Percentiles rank a stretch among this genome's conserved stretches.
Evolutionary conservation across 2,329 filamentous ascomycete genomes (phyloP).

Genomic region (Alternaria triticimaculans): DNA sequence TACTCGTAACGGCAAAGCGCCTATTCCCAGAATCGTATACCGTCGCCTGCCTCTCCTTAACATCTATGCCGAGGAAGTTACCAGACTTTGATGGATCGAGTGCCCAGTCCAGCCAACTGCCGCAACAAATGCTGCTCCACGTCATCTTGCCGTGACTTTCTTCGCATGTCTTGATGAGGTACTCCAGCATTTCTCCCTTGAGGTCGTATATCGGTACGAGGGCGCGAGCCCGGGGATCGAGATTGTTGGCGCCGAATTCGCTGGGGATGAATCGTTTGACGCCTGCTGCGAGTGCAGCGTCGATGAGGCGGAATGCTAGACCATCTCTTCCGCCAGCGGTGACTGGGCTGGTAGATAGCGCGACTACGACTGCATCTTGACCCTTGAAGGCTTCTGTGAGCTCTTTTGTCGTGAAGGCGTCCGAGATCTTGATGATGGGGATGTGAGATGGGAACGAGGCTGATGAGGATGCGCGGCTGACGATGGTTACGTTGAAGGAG

Average conservation of each 20-base stretch:
- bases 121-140: constrained; percentile 30
- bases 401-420: constrained; percentile 27
- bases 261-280: constrained; percentile 51
- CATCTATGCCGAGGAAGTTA: constrained; percentile 30
- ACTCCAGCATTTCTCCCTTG: constrained; percentile 47
- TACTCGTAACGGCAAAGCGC: constrained; percentile 26
- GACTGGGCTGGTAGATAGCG: constrained; percentile 34
- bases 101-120: constrained; percentile 34
- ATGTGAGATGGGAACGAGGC: constrained; percentile 31
- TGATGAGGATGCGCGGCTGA: constrained; percentile 37
- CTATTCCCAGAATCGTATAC: constrained; percentile 28
- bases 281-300: constrained; percentile 49
- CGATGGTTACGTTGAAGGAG: constrained; percentile 42
- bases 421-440: constrained; percentile 37
- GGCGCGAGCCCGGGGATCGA: constrained; percentile 33
- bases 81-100: constrained; percentile 24
- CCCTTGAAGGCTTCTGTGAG: constrained; percentile 44
- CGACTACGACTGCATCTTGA: constrained; percentile 49
- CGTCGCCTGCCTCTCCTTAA: constrained; percentile 21
- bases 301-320: constrained; percentile 42
- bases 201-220: constrained; percentile 46
- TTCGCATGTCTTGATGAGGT: constrained; percentile 37
- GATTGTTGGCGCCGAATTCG: constrained; percentile 51
- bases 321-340: constrained; percentile 23
- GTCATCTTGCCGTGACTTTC: constrained; percentile 21